phyloP scores from a whole-genome alignment of 1,284 basidiomycete species.

The Athelia sp. region DNA sequence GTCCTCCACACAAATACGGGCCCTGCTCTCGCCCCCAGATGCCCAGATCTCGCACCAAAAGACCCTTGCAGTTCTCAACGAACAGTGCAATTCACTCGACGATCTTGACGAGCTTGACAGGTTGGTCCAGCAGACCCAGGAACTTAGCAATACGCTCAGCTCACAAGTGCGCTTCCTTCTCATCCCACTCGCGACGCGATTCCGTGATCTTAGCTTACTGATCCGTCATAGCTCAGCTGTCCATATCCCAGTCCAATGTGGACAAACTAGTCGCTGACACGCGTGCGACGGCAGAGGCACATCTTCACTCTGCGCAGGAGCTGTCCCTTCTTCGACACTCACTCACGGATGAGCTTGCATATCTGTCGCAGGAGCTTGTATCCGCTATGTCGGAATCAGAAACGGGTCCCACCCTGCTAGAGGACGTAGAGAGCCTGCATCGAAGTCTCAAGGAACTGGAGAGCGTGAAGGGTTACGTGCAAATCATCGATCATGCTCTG shows the following conservation, averaged over 20 bases:
- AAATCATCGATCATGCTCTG: constrained; percentile 67
- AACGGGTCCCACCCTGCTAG: constrained; percentile 59
- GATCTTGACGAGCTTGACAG: constrained; percentile 41
- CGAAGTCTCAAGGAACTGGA: constrained; percentile 69
- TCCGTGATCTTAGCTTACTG: constrained; percentile 15
- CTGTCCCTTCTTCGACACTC: constrained; percentile 72
- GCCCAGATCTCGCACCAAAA: constrained; percentile 32
- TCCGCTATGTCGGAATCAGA: constrained; percentile 47
- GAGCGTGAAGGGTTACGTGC: constrained; percentile 72
- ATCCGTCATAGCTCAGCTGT: constrained; percentile 51
- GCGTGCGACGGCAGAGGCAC: constrained; percentile 33
- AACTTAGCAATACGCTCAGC: constrained; percentile 31
- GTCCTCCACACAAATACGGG: constrained; percentile 45
- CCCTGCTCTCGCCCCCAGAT: constrained; percentile 44
- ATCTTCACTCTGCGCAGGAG: constrained; percentile 62
- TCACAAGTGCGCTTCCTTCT: constrained; percentile 33
- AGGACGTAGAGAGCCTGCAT: constrained; percentile 75
- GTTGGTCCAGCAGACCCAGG: constrained; percentile 30
- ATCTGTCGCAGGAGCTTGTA: constrained; percentile 62
- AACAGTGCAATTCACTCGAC: constrained; percentile 38
- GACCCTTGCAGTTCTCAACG: constrained; percentile 41
- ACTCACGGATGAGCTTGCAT: constrained; percentile 69
- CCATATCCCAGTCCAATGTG: constrained; percentile 43
- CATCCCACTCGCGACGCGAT: not conserved
- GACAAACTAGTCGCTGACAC: constrained; percentile 40